Evolutionary conservation across 345 rosid genomes (phyloP).

Genomic region (Durio zibethinus): DNA sequence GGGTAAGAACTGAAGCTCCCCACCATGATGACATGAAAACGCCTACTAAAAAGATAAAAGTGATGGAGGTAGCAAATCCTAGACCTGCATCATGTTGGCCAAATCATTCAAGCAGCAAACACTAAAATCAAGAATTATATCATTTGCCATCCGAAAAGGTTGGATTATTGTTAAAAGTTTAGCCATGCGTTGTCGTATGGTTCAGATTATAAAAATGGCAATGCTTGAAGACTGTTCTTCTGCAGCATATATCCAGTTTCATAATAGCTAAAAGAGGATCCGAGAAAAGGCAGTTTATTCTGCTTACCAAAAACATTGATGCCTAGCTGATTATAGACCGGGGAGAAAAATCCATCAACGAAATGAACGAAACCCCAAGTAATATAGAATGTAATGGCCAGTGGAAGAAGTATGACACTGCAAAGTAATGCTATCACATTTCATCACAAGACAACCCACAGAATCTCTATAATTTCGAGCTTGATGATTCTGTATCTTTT

Average conservation of each 20-base stretch:
- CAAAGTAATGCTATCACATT: slow-evolving; percentile 12
- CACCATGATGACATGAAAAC: slow-evolving; percentile 76
- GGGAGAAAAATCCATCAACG: slow-evolving; percentile 77
- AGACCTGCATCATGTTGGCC: slow-evolving; percentile 40
- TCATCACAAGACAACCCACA: neutral
- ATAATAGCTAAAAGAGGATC: neutral
- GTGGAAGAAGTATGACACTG: slow-evolving; percentile 73
- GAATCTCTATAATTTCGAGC: neutral
- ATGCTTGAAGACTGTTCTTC: neutral
- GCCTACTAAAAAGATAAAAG: slow-evolving; percentile 68
- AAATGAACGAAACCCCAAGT: slow-evolving; percentile 76
- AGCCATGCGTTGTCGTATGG: neutral
- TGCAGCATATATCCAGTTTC: neutral
- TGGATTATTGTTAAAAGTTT: neutral
- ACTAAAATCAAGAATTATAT: no score
- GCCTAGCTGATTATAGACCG: slow-evolving; percentile 63
- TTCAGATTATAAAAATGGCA: neutral
- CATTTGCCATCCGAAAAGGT: neutral
- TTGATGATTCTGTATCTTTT: neutral
- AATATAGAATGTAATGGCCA: slow-evolving; percentile 66
- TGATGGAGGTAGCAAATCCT: slow-evolving; percentile 71
- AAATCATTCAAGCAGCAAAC: neutral
- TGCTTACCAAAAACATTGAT: slow-evolving; percentile 62
- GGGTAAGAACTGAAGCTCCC: slow-evolving; percentile 65
- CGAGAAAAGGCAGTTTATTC: neutral